phyloP scores from a whole-genome alignment of 2,329 filamentous ascomycete genomes.

The Bipolaris bicolor region DNA sequence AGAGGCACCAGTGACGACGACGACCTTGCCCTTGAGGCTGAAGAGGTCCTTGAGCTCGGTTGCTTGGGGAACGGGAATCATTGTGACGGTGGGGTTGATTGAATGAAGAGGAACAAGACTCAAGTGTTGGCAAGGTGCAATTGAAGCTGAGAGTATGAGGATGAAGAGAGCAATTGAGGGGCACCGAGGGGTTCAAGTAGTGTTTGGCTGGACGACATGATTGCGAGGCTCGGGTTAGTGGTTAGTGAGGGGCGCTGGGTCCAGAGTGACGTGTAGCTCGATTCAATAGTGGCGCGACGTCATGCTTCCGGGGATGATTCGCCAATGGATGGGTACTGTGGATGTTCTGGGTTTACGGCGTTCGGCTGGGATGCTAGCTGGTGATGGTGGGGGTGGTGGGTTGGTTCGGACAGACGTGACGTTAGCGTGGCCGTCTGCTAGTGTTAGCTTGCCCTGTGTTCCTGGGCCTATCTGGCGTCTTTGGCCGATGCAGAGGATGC shows the following conservation, averaged over 20 bases:
- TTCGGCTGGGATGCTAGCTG: conserved; percentile 26
- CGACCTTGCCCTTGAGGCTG: conserved; percentile 61
- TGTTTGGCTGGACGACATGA: conserved; percentile 29
- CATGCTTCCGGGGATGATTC: conserved; percentile 24
- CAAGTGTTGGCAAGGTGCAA: conserved; percentile 9
- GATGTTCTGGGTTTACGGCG: conserved; percentile 28
- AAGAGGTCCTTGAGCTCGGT: conserved; percentile 63
- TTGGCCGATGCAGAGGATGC: neutral
- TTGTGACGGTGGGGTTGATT: conserved; percentile 49
- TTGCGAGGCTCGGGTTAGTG: conserved; percentile 31
- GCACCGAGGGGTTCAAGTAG: conserved; percentile 44
- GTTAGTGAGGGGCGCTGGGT: conserved; percentile 37
- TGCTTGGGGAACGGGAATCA: conserved; percentile 60
- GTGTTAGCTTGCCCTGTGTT: conserved; percentile 8
- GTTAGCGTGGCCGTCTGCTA: conserved; percentile 16
- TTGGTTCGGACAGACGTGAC: conserved; percentile 19
- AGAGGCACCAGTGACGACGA: conserved; percentile 60
- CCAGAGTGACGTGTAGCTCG: conserved; percentile 37
- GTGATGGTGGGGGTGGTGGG: conserved; percentile 28
- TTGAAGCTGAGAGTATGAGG: conserved; percentile 22
- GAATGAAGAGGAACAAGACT: neutral
- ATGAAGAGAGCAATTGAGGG: conserved; percentile 20
- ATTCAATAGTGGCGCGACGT: conserved; percentile 24
- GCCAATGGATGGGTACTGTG: conserved; percentile 28
- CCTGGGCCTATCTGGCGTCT: conserved; percentile 1